Evolutionary conservation across 306 rosid genomes (phyloP), one percentile per base, ranked within the genome.

Genomic region (Inga oerstediana): DNA sequence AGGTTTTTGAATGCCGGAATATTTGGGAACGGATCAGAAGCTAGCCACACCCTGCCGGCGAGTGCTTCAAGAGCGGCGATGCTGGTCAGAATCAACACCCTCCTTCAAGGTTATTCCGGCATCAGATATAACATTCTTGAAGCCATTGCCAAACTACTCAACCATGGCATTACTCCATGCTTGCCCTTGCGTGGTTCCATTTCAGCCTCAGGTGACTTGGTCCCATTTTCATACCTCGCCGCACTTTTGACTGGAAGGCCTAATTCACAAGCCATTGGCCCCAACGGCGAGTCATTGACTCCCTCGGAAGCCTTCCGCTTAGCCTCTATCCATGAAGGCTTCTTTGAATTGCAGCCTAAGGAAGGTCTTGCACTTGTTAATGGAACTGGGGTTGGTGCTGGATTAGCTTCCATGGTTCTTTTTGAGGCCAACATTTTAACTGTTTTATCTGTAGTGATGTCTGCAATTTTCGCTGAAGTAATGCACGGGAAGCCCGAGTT

Each of bases 311-410:
- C 89, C 5, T 78, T 86, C 39, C 32, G 27, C 15, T 61, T 75
- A 0, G 91, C 91, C 3, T 76, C 77, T 32, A 75, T 85, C 13
- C 22, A 13, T 8, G 70, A 48, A 5, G 87, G 80, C 0, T 83
- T 75, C 82, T 87, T 84, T n/a, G 74, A 84, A 52, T 76, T 84
- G 86, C 87, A 84, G 56, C 88, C 88, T 2, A 87, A 87, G 56
- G 89, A 87, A 68, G 89, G 89, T 43, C 85, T 87, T 61, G 82
- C 89, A 11, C 86, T 86, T 80, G 90, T 89, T 34, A 86, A 84
- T 85, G 92, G 92, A 34, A 89, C 92, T 32, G 86, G 90, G 5
- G 88, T 87, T 82, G 88, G 92, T 11, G 79, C 86, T 79, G 88
- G 87, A 45, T 75, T 84, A 41, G 90, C 86, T 52, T 87, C 84